phyloP scores from a whole-genome alignment of 805 yeast genomes.

The Torulaspora microellipsoides region DNA sequence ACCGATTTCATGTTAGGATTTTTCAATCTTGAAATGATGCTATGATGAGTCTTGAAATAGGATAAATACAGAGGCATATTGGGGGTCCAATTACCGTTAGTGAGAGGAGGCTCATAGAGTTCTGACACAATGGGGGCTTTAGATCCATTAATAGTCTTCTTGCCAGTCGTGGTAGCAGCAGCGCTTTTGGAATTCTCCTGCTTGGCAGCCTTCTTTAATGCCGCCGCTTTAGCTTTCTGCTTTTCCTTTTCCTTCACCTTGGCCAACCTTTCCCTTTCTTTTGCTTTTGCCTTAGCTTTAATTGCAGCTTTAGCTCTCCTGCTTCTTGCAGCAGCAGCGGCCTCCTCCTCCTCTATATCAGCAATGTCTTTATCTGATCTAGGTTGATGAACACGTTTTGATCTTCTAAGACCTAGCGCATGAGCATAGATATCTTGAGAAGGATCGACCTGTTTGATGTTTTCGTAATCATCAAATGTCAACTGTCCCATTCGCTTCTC shows the following conservation, averaged over 20 bases:
- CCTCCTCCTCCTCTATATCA: slow-evolving; percentile 16
- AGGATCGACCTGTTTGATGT: slow-evolving; percentile 20
- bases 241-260: slow-evolving; percentile 10
- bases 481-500: slow-evolving; percentile 22
- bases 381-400: slow-evolving; percentile 23
- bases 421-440: slow-evolving; percentile 12
- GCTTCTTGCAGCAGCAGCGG: slow-evolving; percentile 12
- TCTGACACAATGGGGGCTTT: slow-evolving; percentile 7
- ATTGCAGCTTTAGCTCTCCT: slow-evolving; percentile 9
- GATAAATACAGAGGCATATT: slow-evolving; percentile 23
- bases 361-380: slow-evolving; percentile 16
- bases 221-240: slow-evolving; percentile 2
- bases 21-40: slow-evolving; percentile 17
- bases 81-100: slow-evolving; percentile 28
- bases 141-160: not conserved
- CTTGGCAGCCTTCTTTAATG: slow-evolving; percentile 3
- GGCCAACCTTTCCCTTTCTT: slow-evolving; percentile 11
- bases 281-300: slow-evolving; percentile 13
- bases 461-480: slow-evolving; percentile 30
- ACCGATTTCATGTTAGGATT: slow-evolving; percentile 21
- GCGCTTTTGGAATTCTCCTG: not conserved
- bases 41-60: slow-evolving; percentile 18
- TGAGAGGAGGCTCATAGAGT: slow-evolving; percentile 21
- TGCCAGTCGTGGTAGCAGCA: not conserved
- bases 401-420: slow-evolving; percentile 22